Evolutionary conservation across 495 filamentous ascomycete genomes (phyloP), one percentile per base, ranked within the genome.

Genomic region (Podospora pseudopauciseta): DNA sequence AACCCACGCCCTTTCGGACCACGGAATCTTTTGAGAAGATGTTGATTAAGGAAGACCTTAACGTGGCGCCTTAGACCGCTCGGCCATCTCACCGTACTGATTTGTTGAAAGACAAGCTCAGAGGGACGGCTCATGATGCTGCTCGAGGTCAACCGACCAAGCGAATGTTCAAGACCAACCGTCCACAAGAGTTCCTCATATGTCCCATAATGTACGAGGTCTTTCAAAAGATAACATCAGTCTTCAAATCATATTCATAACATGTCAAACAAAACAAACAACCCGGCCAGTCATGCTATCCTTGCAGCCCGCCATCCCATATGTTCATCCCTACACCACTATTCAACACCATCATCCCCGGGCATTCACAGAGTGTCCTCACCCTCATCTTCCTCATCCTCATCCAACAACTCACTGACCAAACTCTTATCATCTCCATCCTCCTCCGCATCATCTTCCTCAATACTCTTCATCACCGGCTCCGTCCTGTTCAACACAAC

Each of bases 1-100:
- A 75, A 78, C 76, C 75, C 75, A 74, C 76, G 74, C 74, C 74
- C 74, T 76, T 73, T 78, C 72, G 76, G 72, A 78, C 74, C 70
- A 75, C 75, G 73, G 75, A 77, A 76, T 61, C 56, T 49, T 49
- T 6, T 11, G 23, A 49, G 6, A 49, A 49, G 39, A 49, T 49
- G 39, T 49, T 49, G 39, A 49, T 49, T 49, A 49, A 49, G 39
- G 39, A 49, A 3, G 13, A 49, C 39, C 39, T 49, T 49, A 49
- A 49, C 39, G 39, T 49, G 39, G 39, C 39, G 39, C 39, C 39
- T 49, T 49, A 49, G 39, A 49, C 39, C 39, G 39, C 39, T 49
- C 39, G 39, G 39, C 39, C 39, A 49, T 49, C 39, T 49, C 39
- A 49, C 39, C 39, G 39, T 49, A 49, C 9, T 49, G 13, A 49